These are phyloP conservation scores for Talaromyces wortmannii DNA, from an alignment of 495 filamentous ascomycete species.

Conservation along the genomic window DNA sequence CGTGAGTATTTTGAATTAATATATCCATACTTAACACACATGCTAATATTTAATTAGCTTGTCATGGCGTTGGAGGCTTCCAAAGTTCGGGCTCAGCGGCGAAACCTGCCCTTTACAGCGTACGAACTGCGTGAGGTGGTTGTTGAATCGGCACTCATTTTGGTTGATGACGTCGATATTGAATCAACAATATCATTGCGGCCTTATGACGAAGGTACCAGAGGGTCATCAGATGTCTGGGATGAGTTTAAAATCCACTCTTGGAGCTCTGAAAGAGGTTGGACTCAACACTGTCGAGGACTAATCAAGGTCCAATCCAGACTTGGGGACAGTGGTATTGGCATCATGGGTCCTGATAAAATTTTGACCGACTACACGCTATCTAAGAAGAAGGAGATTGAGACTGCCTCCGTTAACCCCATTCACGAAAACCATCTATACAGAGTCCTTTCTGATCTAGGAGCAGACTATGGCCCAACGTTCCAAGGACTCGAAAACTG, in stretches of 20 bases:
- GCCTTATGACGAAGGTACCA: constrained; percentile 28
- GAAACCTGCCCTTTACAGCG: constrained; percentile 13
- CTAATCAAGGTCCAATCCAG: constrained; percentile 5
- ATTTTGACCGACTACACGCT: neutral
- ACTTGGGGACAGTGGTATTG: neutral
- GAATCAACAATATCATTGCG: constrained; percentile 35
- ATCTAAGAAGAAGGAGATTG: constrained; percentile 9
- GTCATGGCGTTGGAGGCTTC: constrained; percentile 42
- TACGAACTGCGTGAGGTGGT: constrained; percentile 32
- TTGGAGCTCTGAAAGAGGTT: constrained; percentile 19
- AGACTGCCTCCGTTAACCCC: constrained; percentile 7
- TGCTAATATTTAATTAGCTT: constrained; percentile 4
- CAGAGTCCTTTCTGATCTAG: constrained; percentile 13
- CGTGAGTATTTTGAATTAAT: constrained; percentile 12
- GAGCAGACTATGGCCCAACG: constrained; percentile 27
- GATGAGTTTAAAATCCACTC: constrained; percentile 30
- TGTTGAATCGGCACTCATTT: constrained; percentile 30
- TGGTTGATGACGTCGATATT: constrained; percentile 30
- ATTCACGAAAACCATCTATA: constrained; percentile 24
- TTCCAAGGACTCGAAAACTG: constrained; percentile 23
- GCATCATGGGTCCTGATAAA: constrained; percentile 6
- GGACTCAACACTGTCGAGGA: constrained; percentile 30
- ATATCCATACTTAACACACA: neutral
- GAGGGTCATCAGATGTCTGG: constrained; percentile 28
- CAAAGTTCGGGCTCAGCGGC: constrained; percentile 4